Percentiles rank a stretch among this genome's conserved stretches.
Evolutionary conservation across 1,284 basidiomycete species (phyloP).

Genomic region (Porogramme epimiltina): DNA sequence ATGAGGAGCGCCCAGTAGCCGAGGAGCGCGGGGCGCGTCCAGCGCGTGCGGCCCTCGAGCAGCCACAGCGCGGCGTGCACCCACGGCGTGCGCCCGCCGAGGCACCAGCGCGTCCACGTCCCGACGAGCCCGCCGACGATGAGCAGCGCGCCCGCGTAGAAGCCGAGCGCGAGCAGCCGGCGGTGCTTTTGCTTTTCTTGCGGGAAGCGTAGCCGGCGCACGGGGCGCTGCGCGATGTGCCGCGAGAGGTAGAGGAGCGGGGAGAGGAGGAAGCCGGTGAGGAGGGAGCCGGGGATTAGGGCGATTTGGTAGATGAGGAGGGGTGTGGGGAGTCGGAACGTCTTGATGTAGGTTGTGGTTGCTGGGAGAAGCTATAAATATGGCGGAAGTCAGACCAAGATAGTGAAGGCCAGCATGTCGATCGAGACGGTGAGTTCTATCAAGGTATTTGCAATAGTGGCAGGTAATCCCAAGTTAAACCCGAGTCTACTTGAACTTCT

Average conservation of each 20-base stretch:
- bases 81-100: conserved; percentile 88
- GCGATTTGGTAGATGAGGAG: conserved; percentile 93
- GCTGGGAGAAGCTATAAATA: conserved; percentile 72
- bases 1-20: conserved; percentile 86
- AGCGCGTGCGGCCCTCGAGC: conserved; percentile 73
- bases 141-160: conserved; percentile 79
- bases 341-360: conserved; percentile 87
- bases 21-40: conserved; percentile 83
- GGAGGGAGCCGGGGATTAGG: conserved; percentile 88
- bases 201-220: conserved; percentile 87
- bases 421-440: no score
- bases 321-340: conserved; percentile 92
- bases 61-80: conserved; percentile 81
- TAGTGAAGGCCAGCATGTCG: no score
- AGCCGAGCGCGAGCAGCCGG: conserved; percentile 82
- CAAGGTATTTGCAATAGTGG: no score
- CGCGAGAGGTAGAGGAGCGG: conserved; percentile 93
- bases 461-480: no score
- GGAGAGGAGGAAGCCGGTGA: conserved; percentile 92
- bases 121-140: conserved; percentile 89
- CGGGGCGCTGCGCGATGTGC: conserved; percentile 89
- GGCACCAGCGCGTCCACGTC: conserved; percentile 89
- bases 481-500: no score
- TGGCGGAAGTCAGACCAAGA: conserved; percentile 1
- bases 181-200: conserved; percentile 87